Conservation (phyloP, 495 filamentous ascomycete species). For the Tuber microsphaerosporum region DNA sequence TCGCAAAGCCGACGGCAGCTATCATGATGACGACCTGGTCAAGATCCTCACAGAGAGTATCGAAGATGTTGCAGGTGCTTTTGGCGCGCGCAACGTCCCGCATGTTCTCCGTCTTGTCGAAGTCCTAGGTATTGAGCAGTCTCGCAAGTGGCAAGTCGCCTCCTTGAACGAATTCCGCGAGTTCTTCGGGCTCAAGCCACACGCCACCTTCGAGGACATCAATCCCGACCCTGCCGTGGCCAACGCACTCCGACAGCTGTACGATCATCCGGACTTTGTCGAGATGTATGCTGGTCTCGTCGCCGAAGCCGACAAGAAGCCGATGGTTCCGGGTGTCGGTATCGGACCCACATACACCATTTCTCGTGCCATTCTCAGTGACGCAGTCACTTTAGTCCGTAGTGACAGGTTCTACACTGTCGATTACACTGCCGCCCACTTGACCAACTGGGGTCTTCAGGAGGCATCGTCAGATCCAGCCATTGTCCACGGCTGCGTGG, state of each 20-base stretch:
- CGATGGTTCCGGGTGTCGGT: slow-evolving; percentile 69
- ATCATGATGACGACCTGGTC: slow-evolving; percentile 62
- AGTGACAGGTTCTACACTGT: slow-evolving; percentile 82
- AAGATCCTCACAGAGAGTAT: slow-evolving; percentile 59
- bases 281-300: slow-evolving; percentile 78
- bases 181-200: slow-evolving; percentile 67
- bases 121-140: slow-evolving; percentile 78
- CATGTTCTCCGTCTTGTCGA: slow-evolving; percentile 66
- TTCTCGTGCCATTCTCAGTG: slow-evolving; percentile 73
- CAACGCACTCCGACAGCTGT: slow-evolving; percentile 63
- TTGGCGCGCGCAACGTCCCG: slow-evolving; percentile 70
- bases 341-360: slow-evolving; percentile 76
- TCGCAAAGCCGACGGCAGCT: slow-evolving; percentile 54
- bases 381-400: slow-evolving; percentile 77
- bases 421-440: slow-evolving; percentile 52
- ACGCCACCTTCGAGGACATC: slow-evolving; percentile 78
- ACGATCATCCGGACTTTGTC: slow-evolving; percentile 71
- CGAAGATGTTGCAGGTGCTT: slow-evolving; percentile 57
- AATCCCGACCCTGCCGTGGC: slow-evolving; percentile 70
- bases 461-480: slow-evolving; percentile 66
- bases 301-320: slow-evolving; percentile 69
- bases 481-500: slow-evolving; percentile 71
- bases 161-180: slow-evolving; percentile 81
- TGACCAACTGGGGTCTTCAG: slow-evolving; percentile 63
- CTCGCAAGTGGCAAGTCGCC: slow-evolving; percentile 72